A percentile compares a stretch with the other conserved stretches of the same genome.
These are phyloP conservation scores for Asparagopsis taxiformis DNA, from an alignment of 31 red algal genomes.

Conservation along the genomic window DNA sequence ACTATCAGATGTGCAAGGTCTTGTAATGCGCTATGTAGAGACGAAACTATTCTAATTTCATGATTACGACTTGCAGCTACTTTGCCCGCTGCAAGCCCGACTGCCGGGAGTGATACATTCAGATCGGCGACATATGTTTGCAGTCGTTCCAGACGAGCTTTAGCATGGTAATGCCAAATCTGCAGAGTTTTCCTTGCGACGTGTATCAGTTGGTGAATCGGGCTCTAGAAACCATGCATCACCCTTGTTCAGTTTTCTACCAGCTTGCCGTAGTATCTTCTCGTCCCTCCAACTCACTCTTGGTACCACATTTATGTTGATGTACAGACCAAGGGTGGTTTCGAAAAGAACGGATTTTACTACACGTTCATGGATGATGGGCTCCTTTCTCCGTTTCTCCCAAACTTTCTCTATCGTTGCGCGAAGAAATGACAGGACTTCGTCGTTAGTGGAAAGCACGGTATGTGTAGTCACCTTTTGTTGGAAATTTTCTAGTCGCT, in stretches of 20 bases:
- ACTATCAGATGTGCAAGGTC: constrained; percentile 17
- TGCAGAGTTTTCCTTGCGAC: constrained; percentile 9
- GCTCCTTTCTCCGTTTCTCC: constrained; percentile 25
- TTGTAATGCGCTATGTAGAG: constrained; percentile 32
- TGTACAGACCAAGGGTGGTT: neutral
- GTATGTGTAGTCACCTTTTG: constrained; percentile 47
- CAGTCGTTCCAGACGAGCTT: constrained; percentile 52
- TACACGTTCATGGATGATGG: constrained; percentile 13
- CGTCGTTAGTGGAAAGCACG: constrained; percentile 31
- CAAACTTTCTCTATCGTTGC: constrained; percentile 37
- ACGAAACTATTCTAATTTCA: constrained; percentile 4
- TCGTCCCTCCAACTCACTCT: constrained; percentile 21
- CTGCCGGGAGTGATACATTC: constrained; percentile 13
- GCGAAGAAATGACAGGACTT: constrained; percentile 54
- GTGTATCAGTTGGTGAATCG: neutral
- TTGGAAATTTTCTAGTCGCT: constrained; percentile 41
- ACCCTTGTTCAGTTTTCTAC: constrained; percentile 45
- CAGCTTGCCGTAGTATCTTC: constrained; percentile 50
- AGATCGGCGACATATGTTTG: constrained; percentile 58
- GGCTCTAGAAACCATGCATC: constrained; percentile 57
- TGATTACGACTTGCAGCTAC: constrained; percentile 11
- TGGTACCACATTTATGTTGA: constrained; percentile 11
- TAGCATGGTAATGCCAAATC: no score
- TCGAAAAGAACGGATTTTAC: constrained; percentile 46
- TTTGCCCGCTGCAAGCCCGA: constrained; percentile 23